Percentiles rank a stretch among this genome's conserved stretches.
Evolutionary conservation across 768 basidiomycete species (phyloP).

Genomic region (Rhodotorula sphaerocarpa): DNA sequence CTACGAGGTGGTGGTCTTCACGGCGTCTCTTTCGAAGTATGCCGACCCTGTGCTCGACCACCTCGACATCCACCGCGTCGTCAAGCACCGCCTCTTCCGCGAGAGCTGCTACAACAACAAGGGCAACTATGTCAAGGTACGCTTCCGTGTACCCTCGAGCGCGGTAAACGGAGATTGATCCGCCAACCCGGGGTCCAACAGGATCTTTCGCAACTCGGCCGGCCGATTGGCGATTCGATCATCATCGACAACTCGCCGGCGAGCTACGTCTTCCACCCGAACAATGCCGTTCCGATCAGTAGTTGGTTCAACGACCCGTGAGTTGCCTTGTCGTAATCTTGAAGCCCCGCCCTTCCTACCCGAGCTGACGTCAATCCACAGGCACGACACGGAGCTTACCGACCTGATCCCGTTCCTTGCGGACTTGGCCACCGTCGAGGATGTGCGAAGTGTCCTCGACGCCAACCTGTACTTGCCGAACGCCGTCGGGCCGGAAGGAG

Average conservation of each 20-base stretch:
- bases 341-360: no score
- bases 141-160: background rate
- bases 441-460: constrained; percentile 85
- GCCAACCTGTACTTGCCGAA: constrained; percentile 52
- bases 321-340: background rate
- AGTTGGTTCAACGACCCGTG: constrained; percentile 80
- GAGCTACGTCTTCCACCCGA: constrained; percentile 97
- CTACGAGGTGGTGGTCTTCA: constrained; percentile 96
- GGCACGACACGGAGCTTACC: constrained; percentile 93
- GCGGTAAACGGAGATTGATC: background rate
- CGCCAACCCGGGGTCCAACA: constrained; percentile 46
- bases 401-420: constrained; percentile 90
- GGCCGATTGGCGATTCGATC: constrained; percentile 85
- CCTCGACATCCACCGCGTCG: constrained; percentile 82
- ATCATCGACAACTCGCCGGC: constrained; percentile 99
- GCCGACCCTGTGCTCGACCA: constrained; percentile 98
- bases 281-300: constrained; percentile 97
- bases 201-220: constrained; percentile 95
- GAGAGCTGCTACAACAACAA: constrained; percentile 99
- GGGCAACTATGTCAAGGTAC: constrained; percentile 97
- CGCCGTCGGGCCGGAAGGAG: no score
- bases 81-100: constrained; percentile 86
- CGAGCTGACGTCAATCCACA: constrained; percentile 46
- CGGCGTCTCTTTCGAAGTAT: constrained; percentile 97
- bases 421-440: constrained; percentile 73